These are phyloP conservation scores for Chlamydomonas incerta DNA, from an alignment of 139 green algal species.

Conservation along the genomic window DNA sequence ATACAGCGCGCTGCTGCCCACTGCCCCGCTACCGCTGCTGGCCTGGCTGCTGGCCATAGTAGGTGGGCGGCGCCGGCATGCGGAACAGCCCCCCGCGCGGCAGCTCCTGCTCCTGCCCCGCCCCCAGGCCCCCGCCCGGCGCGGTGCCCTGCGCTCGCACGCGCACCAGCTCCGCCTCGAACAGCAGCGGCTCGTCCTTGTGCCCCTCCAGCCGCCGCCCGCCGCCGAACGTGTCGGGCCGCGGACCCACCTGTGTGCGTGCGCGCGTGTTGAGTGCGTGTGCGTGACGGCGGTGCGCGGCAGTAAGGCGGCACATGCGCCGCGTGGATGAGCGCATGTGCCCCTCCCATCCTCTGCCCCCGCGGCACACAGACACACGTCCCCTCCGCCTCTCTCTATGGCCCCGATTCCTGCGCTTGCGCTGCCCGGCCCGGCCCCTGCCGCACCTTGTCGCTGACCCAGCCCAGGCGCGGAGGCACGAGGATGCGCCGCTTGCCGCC, in stretches of 20 bases:
- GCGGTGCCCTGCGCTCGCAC: constrained; percentile 6
- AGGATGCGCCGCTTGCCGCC: constrained; percentile 70
- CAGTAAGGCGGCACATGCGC: too few relatives aligned
- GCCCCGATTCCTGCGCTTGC: background rate
- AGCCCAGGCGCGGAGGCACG: constrained; percentile 68
- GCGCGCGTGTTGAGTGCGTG: too few relatives aligned
- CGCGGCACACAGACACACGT: too few relatives aligned
- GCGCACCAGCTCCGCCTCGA: constrained; percentile 65
- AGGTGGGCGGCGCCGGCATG: constrained; percentile 44
- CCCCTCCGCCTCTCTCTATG: too few relatives aligned
- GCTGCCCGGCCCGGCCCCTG: too few relatives aligned
- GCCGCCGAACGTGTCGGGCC: constrained; percentile 67
- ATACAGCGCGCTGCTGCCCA: too few relatives aligned
- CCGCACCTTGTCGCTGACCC: constrained; percentile 56
- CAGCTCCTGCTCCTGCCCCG: background rate
- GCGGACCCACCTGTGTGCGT: constrained; percentile 51
- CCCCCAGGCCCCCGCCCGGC: background rate
- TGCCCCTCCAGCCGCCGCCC: constrained; percentile 64
- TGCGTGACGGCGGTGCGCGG: too few relatives aligned
- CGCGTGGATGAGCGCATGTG: too few relatives aligned
- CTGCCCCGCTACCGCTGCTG: too few relatives aligned
- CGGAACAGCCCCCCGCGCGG: constrained; percentile 6
- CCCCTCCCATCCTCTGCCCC: too few relatives aligned
- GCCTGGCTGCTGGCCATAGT: background rate
- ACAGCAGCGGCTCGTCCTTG: constrained; percentile 72